phyloP scores from a whole-genome alignment of 2,329 filamentous ascomycete genomes.

The Fonsecaea multimorphosa region DNA sequence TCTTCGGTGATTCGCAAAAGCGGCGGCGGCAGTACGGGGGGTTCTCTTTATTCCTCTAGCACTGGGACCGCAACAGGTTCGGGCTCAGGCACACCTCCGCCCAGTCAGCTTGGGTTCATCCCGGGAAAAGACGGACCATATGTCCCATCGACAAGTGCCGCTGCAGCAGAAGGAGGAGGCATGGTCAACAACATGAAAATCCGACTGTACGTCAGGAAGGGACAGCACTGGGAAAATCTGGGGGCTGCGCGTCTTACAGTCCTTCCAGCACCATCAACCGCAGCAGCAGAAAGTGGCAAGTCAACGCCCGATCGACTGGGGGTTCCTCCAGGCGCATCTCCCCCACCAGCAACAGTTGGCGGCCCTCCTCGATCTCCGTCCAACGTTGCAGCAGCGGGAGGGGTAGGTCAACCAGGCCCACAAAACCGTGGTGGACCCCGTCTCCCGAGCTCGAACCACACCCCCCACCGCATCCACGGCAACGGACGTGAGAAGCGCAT shows the following conservation, averaged over 20 bases:
- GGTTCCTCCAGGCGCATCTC: slow-evolving; percentile 34
- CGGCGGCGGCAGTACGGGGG: slow-evolving; percentile 46
- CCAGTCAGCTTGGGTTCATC: slow-evolving; percentile 50
- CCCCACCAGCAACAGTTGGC: slow-evolving; percentile 29
- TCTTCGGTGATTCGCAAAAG: slow-evolving; percentile 66
- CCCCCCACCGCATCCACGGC: slow-evolving; percentile 55
- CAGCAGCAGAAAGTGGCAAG: slow-evolving; percentile 33
- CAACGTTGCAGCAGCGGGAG: slow-evolving; percentile 38
- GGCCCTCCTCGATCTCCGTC: slow-evolving; percentile 40
- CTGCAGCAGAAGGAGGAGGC: slow-evolving; percentile 62
- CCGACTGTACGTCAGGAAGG: slow-evolving; percentile 76
- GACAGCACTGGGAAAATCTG: slow-evolving; percentile 87
- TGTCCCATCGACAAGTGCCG: slow-evolving; percentile 50
- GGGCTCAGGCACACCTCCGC: slow-evolving; percentile 52
- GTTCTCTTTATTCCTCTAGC: slow-evolving; percentile 58
- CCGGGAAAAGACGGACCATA: slow-evolving; percentile 62
- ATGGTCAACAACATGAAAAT: slow-evolving; percentile 80
- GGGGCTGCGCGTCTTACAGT: slow-evolving; percentile 85
- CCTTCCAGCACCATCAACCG: slow-evolving; percentile 60
- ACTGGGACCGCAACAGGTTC: slow-evolving; percentile 44
- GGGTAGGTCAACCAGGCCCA: slow-evolving; percentile 34
- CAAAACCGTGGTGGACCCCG: slow-evolving; percentile 40
- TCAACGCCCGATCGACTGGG: slow-evolving; percentile 34
- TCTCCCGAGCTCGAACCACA: slow-evolving; percentile 39
- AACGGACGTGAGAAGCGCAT: slow-evolving; percentile 83